Conservation (phyloP, 2,329 filamentous ascomycete species). For the Ophioceras dolichostomum region DNA sequence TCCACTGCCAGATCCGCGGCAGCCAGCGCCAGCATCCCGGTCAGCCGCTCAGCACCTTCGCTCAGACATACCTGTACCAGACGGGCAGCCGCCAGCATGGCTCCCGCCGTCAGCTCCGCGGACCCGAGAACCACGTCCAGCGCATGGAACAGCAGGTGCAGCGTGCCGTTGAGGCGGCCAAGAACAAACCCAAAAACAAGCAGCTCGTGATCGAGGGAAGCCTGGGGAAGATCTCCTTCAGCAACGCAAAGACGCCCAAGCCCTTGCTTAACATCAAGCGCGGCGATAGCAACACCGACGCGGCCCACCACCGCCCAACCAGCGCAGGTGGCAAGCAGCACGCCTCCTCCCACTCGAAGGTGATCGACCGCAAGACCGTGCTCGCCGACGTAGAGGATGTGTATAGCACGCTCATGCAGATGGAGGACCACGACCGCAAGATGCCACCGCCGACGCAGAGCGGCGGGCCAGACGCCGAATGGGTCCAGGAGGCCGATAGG, state of each 20-base stretch:
- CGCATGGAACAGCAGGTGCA: conserved; percentile 99
- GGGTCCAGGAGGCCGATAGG: conserved; percentile 57
- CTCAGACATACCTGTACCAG: conserved; percentile 94
- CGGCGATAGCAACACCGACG: conserved; percentile 49
- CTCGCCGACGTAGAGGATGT: conserved; percentile 80
- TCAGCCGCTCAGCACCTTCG: conserved; percentile 90
- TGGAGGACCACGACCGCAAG: conserved; percentile 83
- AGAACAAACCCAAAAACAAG: conserved; percentile 95
- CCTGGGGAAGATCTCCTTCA: conserved; percentile 95
- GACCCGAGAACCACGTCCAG: conserved; percentile 93
- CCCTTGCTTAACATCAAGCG: conserved; percentile 93
- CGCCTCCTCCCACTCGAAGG: conserved; percentile 6
- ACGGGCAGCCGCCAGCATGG: conserved; percentile 74
- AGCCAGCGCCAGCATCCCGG: conserved; percentile 82
- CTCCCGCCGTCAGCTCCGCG: conserved; percentile 57
- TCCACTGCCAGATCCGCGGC: conserved; percentile 87
- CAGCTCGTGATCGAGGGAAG: conserved; percentile 94
- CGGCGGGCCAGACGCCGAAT: conserved; percentile 58
- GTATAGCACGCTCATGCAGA: conserved; percentile 78
- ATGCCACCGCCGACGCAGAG: conserved; percentile 54
- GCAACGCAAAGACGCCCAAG: conserved; percentile 95
- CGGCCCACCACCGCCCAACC: conserved; percentile 39
- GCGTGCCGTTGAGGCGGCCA: conserved; percentile 90
- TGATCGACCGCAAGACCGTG: conserved; percentile 67
- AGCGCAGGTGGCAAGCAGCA: conserved; percentile 27